Base-by-base conservation (phyloP, 1,139 yeast genomes). In the Yamadazyma taylorii region DNA sequence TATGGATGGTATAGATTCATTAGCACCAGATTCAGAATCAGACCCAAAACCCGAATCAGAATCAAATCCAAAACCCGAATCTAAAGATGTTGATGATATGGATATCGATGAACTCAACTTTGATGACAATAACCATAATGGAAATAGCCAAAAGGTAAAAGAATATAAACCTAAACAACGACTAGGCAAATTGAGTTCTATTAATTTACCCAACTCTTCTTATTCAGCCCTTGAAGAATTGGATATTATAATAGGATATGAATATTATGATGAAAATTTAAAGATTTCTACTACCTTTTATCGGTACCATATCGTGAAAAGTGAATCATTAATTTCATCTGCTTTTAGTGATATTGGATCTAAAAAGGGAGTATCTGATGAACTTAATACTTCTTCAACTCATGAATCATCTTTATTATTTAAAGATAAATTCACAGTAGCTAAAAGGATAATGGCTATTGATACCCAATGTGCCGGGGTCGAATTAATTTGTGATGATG, bases 121-220 rank as follows among this genome's bases (percentile, higher is more conserved):
- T n/a, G 33, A 19, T 7, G 11, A 30, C 28, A 38, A 21, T 11
- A 33, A n/a, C n/a, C n/a, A 29, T 17, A 27, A 24, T 12, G 17
- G 16, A 4, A 32, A 32, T 29, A 32, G 8, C 8, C 21, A 19
- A 19, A 19, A 8, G 21, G 26, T 24, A 7, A 9, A 24, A 3
- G 39, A 34, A 2, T 47, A 46, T 30, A 40, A 50, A 48, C 50
- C 42, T 31, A 47, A 33, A 19, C 55, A 30, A 38, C 49, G 28
- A 42, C 49, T 46, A 24, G 58, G 57, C 9, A 41, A 38, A 28
- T 43, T 58, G 32, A 38, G 50, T 3, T 50, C 59, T 23, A 57
- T 79, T 7, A 71, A 72, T 34, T 45, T 75, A 7, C 81, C 0
- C 74, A 81, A 0, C 63, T 62, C 37, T 61, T 58, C 34, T 63